Evolutionary conservation across 768 basidiomycete species (phyloP).

Genomic region (Asterophora lycoperdoides): DNA sequence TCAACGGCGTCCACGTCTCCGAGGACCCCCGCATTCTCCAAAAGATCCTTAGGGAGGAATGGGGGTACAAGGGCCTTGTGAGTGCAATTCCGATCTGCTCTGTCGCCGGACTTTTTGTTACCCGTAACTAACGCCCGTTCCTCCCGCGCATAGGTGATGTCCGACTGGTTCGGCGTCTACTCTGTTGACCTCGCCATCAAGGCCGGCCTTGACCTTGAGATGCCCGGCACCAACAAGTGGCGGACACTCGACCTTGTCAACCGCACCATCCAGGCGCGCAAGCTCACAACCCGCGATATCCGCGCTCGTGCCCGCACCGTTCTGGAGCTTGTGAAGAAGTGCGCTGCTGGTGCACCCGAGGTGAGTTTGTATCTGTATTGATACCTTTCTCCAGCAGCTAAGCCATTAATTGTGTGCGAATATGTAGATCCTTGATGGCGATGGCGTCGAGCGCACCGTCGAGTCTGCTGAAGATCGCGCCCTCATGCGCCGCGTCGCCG

Average conservation of each 20-base stretch:
- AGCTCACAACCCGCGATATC: slow-evolving; percentile 59
- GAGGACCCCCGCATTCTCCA: slow-evolving; percentile 59
- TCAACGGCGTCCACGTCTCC: slow-evolving; percentile 70
- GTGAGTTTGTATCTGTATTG: slow-evolving; percentile 26
- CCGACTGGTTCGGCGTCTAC: slow-evolving; percentile 81
- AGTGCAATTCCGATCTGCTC: slow-evolving; percentile 3
- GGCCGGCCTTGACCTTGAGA: slow-evolving; percentile 78
- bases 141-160: slow-evolving; percentile 51
- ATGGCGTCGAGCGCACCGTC: slow-evolving; percentile 58
- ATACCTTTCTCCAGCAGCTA: background rate
- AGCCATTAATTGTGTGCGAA: no score
- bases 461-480: slow-evolving; percentile 58
- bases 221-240: slow-evolving; percentile 78
- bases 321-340: slow-evolving; percentile 65
- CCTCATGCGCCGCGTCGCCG: slow-evolving; percentile 65
- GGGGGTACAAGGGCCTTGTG: slow-evolving; percentile 65
- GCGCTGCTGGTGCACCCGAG: slow-evolving; percentile 63
- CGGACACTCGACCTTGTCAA: slow-evolving; percentile 64
- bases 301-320: slow-evolving; percentile 66
- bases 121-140: background rate
- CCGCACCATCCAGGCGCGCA: slow-evolving; percentile 54
- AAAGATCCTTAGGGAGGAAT: slow-evolving; percentile 62
- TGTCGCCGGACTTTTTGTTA: background rate
- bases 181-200: slow-evolving; percentile 60
- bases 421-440: slow-evolving; percentile 61